Percentiles rank a stretch among this genome's conserved stretches.
These are phyloP conservation scores for Epicoccum nigrum DNA, from an alignment of 2,329 filamentous ascomycete genomes.

Conservation along the genomic window DNA sequence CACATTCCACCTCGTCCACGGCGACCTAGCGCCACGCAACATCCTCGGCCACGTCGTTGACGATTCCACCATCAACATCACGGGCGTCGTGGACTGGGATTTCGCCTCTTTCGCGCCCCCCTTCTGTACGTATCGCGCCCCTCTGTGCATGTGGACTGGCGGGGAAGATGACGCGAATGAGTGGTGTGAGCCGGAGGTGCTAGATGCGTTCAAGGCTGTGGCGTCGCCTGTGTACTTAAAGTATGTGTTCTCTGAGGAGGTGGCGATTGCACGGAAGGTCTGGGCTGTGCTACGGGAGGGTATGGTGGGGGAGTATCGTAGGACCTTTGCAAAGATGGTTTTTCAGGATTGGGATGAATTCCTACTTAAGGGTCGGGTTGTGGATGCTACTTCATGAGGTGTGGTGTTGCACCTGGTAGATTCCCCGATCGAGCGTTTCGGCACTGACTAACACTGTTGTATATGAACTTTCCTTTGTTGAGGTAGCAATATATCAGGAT, in stretches of 20 bases:
- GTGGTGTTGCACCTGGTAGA: no score
- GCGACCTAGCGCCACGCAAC: conserved; percentile 27
- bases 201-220: background rate
- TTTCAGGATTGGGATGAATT: background rate
- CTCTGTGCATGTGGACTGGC: conserved; percentile 26
- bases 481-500: no score
- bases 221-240: background rate
- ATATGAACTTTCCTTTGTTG: no score
- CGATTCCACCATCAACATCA: conserved; percentile 18
- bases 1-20: conserved; percentile 12
- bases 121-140: conserved; percentile 21
- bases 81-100: conserved; percentile 34
- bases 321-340: background rate
- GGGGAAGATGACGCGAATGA: conserved; percentile 1
- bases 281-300: background rate
- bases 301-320: background rate
- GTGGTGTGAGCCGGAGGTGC: background rate
- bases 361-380: no score
- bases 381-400: no score
- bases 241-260: background rate
- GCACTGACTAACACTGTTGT: no score
- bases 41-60: conserved; percentile 21
- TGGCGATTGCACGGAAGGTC: background rate
- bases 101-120: conserved; percentile 27
- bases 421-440: no score